phyloP scores from a whole-genome alignment of 108 stramenopile species.

The Halocafeteria seosinensis region DNA sequence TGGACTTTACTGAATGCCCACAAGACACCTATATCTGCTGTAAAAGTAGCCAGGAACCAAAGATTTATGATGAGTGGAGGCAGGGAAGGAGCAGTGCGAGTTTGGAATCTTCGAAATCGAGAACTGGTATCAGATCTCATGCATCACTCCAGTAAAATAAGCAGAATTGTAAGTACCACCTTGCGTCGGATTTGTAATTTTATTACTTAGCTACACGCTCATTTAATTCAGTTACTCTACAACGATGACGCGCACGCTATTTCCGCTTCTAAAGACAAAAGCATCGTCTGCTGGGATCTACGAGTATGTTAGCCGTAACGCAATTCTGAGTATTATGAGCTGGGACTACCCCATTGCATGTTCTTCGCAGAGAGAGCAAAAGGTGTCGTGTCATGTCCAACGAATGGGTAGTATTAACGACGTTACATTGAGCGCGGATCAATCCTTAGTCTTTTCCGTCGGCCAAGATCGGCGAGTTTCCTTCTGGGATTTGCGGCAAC shows the following conservation, averaged over 20 bases:
- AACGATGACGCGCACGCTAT: slow-evolving; percentile 38
- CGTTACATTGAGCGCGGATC: slow-evolving; percentile 24
- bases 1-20: slow-evolving; percentile 47
- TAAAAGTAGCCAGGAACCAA: slow-evolving; percentile 28
- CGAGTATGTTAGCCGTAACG: too few species aligned
- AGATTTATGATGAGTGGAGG: slow-evolving; percentile 41
- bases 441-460: slow-evolving; percentile 31
- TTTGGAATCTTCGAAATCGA: slow-evolving; percentile 44
- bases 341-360: too few species aligned
- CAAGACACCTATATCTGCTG: slow-evolving; percentile 30
- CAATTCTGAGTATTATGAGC: too few species aligned
- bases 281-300: slow-evolving; percentile 44
- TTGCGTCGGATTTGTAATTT: too few species aligned
- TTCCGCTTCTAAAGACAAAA: slow-evolving; percentile 16
- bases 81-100: slow-evolving; percentile 34
- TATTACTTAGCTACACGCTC: too few species aligned
- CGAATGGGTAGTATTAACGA: slow-evolving; percentile 44
- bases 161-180: too few species aligned
- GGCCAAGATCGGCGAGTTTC: slow-evolving; percentile 40
- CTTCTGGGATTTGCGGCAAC: slow-evolving; percentile 37
- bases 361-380: slow-evolving; percentile 26
- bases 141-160: slow-evolving; percentile 31
- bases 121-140: slow-evolving; percentile 41
- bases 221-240: too few species aligned
- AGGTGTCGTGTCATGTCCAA: slow-evolving; percentile 35